Base-by-base conservation (phyloP, 345 rosid species). In the Capsella bursapastoris region DNA sequence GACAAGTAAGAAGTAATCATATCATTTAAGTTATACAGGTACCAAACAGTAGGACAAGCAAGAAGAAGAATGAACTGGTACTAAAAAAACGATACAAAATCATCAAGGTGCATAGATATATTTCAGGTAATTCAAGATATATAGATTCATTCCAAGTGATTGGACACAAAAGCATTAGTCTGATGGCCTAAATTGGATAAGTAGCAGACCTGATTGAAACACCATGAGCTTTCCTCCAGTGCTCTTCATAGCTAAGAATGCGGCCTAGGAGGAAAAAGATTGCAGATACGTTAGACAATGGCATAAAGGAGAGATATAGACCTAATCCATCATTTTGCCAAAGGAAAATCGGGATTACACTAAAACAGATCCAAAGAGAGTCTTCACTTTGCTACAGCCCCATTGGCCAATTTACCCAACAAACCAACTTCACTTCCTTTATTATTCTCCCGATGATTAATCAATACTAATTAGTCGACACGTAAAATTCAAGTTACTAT, bases 141-240 rank as follows among this genome's bases (percentile, higher is more conserved):
- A 43, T 43, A 4, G 57, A 27, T 22, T 32, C 47, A 29, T 14
- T 57, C 15, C 38, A 69, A 55, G 73, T 43, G 59, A 45, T 2
- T 28, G 50, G 10, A 52, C 47, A 69, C 52, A 63, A 64, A 71
- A 63, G 45, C 60, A 61, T 16, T 22, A 57, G 43, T 43, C 74
- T 29, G 35, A 43, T 40, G 52, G n/a, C 8, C 40, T 22, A 37
- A 48, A 70, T 5, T 55, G 29, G 32, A 45, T 22, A 34, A 56
- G 48, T 5, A 51, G 47, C 64, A 44, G 72, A 82, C 99, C 99
- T 88, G 99, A 92, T 80, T 95, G 99, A 77, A 95, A 95, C 69
- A 92, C 92, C 82, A 95, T 66, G 72, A 95, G 97, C 83, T 92
- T 92, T 68, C 99, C 98, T 32, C 99, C 99, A 68, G 84, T 89